phyloP scores from a whole-genome alignment of 2,329 filamentous ascomycete species.

The Xylariaceae sp. region DNA sequence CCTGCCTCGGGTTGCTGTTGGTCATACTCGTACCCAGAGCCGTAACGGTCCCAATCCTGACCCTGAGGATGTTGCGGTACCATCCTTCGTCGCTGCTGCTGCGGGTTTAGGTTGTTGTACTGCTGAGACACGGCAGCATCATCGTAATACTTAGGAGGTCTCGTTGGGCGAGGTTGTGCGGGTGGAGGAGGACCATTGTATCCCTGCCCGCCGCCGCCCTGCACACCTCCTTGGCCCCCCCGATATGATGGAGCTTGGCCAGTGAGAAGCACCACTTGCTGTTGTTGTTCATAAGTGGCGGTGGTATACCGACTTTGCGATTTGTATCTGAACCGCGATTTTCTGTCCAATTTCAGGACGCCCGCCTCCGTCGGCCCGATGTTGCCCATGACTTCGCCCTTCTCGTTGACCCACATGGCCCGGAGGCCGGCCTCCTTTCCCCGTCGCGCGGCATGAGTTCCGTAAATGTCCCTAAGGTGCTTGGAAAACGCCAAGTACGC shows the following conservation, averaged over 20 bases:
- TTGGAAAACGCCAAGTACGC: neutral
- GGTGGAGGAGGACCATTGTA: neutral
- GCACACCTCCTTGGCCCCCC: neutral
- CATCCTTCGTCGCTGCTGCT: conserved; percentile 5
- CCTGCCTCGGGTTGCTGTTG: neutral
- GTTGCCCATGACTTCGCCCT: conserved; percentile 1
- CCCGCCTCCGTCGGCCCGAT: conserved; percentile 6
- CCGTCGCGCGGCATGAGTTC: conserved; percentile 4
- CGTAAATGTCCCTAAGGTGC: conserved; percentile 4
- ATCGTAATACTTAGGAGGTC: neutral
- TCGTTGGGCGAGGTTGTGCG: neutral
- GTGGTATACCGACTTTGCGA: neutral
- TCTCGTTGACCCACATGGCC: conserved; percentile 13
- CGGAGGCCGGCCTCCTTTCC: conserved; percentile 8
- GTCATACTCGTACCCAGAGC: neutral
- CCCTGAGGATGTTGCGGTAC: neutral
- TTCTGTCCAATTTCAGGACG: neutral
- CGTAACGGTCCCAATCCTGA: neutral
- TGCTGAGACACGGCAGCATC: neutral
- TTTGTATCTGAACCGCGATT: neutral
- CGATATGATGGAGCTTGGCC: neutral
- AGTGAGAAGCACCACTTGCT: neutral
- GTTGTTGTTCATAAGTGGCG: neutral
- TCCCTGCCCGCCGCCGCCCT: neutral
- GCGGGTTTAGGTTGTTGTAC: neutral